phyloP scores from a whole-genome alignment of 768 basidiomycete species.

The Ephemerocybe angulata region DNA sequence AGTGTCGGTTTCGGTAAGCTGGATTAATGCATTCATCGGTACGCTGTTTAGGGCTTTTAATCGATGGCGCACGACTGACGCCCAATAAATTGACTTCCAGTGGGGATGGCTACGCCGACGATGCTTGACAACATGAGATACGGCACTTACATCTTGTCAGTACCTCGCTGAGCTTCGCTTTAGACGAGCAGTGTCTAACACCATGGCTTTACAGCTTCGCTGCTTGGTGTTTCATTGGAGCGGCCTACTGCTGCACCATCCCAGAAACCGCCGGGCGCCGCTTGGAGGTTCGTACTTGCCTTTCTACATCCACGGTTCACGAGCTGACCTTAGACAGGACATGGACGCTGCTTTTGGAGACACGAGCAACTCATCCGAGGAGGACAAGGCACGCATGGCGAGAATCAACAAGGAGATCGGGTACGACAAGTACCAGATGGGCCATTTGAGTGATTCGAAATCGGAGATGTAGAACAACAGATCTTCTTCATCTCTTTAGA shows the following conservation, averaged over 20 bases:
- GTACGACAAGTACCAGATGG: neutral
- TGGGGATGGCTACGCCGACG: neutral
- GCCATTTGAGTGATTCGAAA: too few relatives aligned
- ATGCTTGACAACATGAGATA: neutral
- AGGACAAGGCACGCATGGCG: slow-evolving; percentile 1
- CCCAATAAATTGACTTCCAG: neutral
- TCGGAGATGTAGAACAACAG: too few relatives aligned
- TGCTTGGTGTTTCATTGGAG: slow-evolving; percentile 1
- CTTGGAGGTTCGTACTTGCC: neutral
- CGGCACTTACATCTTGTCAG: slow-evolving; percentile 5
- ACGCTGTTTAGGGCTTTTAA: neutral
- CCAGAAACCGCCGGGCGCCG: neutral
- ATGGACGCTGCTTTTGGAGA: slow-evolving; percentile 5
- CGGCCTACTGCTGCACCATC: slow-evolving; percentile 1
- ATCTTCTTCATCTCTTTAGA: neutral
- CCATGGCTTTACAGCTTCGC: neutral
- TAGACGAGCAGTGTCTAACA: neutral
- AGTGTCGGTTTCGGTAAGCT: neutral
- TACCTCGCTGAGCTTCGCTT: neutral
- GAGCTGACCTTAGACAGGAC: neutral
- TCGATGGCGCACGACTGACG: too few relatives aligned
- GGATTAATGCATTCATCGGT: neutral
- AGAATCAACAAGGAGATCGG: neutral
- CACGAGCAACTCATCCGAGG: neutral
- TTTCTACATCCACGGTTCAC: neutral